These are phyloP conservation scores for Ophiocordyceps camponoti-floridani DNA, from an alignment of 2,329 filamentous ascomycete species.

Conservation along the genomic window DNA sequence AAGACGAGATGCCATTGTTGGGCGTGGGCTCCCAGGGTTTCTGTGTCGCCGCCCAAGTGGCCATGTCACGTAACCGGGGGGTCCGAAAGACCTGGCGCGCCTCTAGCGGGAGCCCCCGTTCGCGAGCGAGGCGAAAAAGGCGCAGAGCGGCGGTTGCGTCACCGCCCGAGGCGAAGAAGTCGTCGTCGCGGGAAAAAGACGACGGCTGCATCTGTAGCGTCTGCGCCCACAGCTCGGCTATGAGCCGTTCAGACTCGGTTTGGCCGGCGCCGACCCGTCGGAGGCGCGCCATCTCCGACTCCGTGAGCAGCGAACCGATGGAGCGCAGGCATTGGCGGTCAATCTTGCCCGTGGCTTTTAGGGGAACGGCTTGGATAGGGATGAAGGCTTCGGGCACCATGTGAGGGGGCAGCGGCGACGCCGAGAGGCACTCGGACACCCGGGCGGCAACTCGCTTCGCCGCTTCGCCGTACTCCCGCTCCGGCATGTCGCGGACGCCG, in stretches of 20 bases:
- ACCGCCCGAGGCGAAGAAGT: conserved; percentile 12
- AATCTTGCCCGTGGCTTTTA: conserved; percentile 4
- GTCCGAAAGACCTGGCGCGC: conserved; percentile 5
- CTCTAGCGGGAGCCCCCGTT: conserved; percentile 5
- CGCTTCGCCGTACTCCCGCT: background rate
- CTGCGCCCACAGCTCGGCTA: conserved; percentile 1
- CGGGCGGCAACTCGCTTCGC: conserved; percentile 1
- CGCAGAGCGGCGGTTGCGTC: conserved; percentile 21
- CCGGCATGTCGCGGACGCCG: background rate
- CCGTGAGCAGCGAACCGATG: conserved; percentile 7
- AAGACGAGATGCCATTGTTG: background rate
- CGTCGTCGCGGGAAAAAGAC: conserved; percentile 3
- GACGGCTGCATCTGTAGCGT: background rate
- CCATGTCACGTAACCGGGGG: conserved; percentile 2
- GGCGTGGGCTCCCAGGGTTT: background rate
- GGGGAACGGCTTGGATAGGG: conserved; percentile 2
- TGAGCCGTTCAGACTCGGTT: conserved; percentile 4
- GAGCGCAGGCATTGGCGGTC: conserved; percentile 3
- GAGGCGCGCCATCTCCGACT: background rate
- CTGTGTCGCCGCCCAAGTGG: background rate
- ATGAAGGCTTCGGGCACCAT: conserved; percentile 6
- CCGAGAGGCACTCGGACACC: conserved; percentile 1
- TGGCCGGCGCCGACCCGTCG: conserved; percentile 1
- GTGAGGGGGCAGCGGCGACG: conserved; percentile 3
- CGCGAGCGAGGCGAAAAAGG: conserved; percentile 15